Evolutionary conservation across 1,284 basidiomycete genomes (phyloP), one percentile per base, ranked within the genome.

Genomic region (Rhodotorula sp.): DNA sequence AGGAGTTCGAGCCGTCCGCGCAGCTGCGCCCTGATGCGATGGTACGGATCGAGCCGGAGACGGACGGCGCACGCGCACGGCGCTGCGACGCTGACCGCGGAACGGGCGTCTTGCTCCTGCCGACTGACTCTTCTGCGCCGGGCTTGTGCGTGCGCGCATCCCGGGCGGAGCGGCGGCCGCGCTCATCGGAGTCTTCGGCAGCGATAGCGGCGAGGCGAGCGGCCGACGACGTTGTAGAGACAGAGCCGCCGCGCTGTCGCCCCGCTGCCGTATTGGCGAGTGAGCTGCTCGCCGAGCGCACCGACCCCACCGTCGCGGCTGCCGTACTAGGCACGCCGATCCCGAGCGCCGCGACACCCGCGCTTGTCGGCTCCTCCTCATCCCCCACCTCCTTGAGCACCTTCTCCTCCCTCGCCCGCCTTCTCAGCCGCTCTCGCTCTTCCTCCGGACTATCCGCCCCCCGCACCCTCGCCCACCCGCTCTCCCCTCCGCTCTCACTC

Each of bases 51-150:
- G 64, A 66, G 4, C 63, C 55, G 8, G 65, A 57, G 34, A 64
- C 41, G n/a, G 70, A 69, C 6, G 51, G 37, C 34, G 59, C 55
- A 5, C 65, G 50, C 1, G n/a, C 37, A 1, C 57, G 56, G 1
- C 55, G 48, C 19, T 46, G 59, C 51, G 54, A 61, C 0, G 25
- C 22, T 3, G 50, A 27, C 36, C 54, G 59, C 21, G 70, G 65
- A 3, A 73, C 65, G 6, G 71, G 71, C n/a, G 64, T 70, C 56
- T 63, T 66, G 32, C 58, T 56, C 41, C 66, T 39, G 3, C 60
- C 67, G 27, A 53, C 55, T 2, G 60, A 67, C 32, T 59, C 57
- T 37, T 41, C 53, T 2, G 9, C 22, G 36, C 21, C 29, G 19
- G 21, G n/a, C 22, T 54, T 44, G 32, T 53, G 53, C 15, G 15